Conservation (phyloP, 495 filamentous ascomycete species). For the Rusavskia elegans region DNA sequence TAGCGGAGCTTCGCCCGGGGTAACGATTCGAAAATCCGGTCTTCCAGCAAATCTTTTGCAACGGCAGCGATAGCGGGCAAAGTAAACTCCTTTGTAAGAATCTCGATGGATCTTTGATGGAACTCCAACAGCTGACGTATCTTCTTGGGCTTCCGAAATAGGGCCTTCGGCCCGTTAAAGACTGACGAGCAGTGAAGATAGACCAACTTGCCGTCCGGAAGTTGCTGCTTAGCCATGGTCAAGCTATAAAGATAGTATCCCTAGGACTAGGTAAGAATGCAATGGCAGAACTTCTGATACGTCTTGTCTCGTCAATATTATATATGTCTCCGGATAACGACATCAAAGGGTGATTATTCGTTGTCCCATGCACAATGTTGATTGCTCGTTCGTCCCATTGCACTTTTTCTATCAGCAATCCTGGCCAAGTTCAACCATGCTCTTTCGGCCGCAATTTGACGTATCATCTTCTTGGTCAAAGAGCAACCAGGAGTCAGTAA, state of each 20-base stretch:
- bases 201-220: conserved; percentile 6
- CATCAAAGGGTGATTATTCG: too few relatives aligned
- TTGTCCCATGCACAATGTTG: too few relatives aligned
- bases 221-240: conserved; percentile 1
- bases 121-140: conserved; percentile 2
- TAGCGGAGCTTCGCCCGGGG: conserved; percentile 1
- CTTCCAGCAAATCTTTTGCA: conserved; percentile 7
- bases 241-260: not conserved
- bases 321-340: too few relatives aligned
- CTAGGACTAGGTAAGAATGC: too few relatives aligned
- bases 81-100: conserved; percentile 1
- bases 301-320: too few relatives aligned
- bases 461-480: too few relatives aligned
- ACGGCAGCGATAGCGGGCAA: conserved; percentile 5
- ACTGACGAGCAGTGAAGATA: conserved; percentile 9
- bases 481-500: too few relatives aligned
- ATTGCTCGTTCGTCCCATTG: too few relatives aligned
- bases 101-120: conserved; percentile 1
- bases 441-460: too few relatives aligned
- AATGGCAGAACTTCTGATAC: too few relatives aligned
- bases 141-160: conserved; percentile 5
- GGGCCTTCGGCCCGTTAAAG: conserved; percentile 6
- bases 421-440: too few relatives aligned
- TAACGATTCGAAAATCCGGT: conserved; percentile 4
- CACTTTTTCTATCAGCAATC: too few relatives aligned